phyloP scores from a whole-genome alignment of 306 rosid species.

The Trichosanthes cucumerina region DNA sequence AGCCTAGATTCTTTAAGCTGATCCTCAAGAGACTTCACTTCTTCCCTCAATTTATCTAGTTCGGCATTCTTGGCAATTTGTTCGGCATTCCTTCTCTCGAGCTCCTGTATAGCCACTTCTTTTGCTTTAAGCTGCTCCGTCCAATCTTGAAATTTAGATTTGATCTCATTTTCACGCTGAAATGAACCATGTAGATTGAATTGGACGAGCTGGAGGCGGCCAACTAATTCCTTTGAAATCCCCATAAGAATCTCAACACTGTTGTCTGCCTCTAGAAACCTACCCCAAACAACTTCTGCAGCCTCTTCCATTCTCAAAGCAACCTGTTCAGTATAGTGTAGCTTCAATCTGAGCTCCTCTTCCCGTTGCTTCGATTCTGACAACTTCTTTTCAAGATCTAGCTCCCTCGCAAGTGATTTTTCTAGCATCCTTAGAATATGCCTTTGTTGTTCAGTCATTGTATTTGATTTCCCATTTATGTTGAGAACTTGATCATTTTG shows the following conservation, averaged over 20 bases:
- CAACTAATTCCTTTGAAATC: constrained; percentile 61
- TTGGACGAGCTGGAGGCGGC: constrained; percentile 58
- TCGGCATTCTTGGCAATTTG: constrained; percentile 36
- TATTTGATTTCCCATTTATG: constrained; percentile 32
- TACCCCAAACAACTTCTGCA: constrained; percentile 88
- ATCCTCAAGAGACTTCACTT: constrained; percentile 41
- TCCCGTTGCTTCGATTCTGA: constrained; percentile 60
- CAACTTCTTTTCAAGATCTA: constrained; percentile 73
- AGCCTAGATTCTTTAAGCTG: constrained; percentile 31
- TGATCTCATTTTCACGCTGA: constrained; percentile 57
- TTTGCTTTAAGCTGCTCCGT: constrained; percentile 41
- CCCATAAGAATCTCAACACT: constrained; percentile 69
- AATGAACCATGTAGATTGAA: constrained; percentile 41
- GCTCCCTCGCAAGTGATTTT: constrained; percentile 81
- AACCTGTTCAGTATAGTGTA: constrained; percentile 67
- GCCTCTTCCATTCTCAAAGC: constrained; percentile 75
- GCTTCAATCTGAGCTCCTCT: constrained; percentile 61
- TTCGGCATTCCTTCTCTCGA: constrained; percentile 28
- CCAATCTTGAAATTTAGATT: constrained; percentile 31
- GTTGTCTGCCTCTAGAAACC: constrained; percentile 95
- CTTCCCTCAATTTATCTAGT: constrained; percentile 43
- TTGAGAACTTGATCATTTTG: constrained; percentile 30
- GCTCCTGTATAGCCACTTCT: constrained; percentile 40
- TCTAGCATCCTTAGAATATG: constrained; percentile 81
- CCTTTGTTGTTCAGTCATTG: constrained; percentile 53